A percentile compares a stretch with the other conserved stretches of the same genome.
Conservation (phyloP, 2,329 filamentous ascomycete species). For the Cytospora piceae region DNA sequence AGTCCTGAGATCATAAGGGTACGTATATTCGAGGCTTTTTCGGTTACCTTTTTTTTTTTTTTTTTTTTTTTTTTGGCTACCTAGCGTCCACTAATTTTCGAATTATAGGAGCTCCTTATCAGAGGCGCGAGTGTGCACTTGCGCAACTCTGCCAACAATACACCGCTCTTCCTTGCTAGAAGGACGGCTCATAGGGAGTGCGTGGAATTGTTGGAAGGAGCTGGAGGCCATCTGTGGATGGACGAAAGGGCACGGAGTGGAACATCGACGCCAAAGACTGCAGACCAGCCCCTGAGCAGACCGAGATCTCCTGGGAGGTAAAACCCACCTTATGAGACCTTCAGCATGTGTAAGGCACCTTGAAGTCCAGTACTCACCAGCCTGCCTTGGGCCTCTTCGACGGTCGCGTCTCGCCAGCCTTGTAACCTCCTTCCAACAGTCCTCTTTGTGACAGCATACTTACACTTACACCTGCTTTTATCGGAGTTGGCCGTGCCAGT, state of each 20-base stretch:
- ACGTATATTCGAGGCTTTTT: not conserved
- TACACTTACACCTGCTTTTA: not conserved
- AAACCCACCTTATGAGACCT: not conserved
- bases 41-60: not conserved
- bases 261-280: constrained; percentile 21
- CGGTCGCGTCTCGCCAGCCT: not conserved
- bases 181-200: constrained; percentile 59
- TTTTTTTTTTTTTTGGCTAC: not conserved
- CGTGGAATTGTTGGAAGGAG: constrained; percentile 58
- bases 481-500: not conserved
- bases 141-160: constrained; percentile 67
- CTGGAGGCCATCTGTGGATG: constrained; percentile 63
- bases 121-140: constrained; percentile 69
- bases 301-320: constrained; percentile 28
- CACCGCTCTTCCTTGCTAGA: constrained; percentile 66
- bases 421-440: not conserved
- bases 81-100: not conserved
- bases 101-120: constrained; percentile 54
- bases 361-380: not conserved
- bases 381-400: not conserved
- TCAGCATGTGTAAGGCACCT: not conserved
- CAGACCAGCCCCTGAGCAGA: constrained; percentile 22
- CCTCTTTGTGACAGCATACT: not conserved
- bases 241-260: constrained; percentile 44
- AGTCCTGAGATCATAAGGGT: constrained; percentile 54